Evolutionary conservation across 2,329 filamentous ascomycete species (phyloP).

Genomic region (Sporothrix pseudoabietina): DNA sequence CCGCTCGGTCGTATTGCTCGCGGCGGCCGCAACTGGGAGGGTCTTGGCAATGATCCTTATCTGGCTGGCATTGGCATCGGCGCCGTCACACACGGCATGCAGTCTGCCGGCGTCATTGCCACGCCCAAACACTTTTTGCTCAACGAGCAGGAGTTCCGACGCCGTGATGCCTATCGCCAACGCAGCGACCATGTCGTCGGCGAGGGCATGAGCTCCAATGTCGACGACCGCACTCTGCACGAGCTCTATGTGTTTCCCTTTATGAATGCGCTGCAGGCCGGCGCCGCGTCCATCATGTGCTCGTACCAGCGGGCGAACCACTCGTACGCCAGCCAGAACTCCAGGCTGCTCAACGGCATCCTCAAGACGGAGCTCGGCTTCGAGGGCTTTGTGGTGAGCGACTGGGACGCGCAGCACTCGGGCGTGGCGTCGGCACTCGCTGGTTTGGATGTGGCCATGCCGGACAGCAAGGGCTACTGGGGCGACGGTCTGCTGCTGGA

Average conservation of each 20-base stretch:
- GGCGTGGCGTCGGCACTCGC: constrained; percentile 57
- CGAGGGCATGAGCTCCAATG: constrained; percentile 61
- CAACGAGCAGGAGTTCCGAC: constrained; percentile 60
- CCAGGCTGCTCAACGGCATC: constrained; percentile 67
- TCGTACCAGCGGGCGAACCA: constrained; percentile 72
- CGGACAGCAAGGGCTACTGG: constrained; percentile 53
- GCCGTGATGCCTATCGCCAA: constrained; percentile 45
- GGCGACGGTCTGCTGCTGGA: constrained; percentile 67
- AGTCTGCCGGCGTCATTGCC: constrained; percentile 67
- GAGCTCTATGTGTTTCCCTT: constrained; percentile 70
- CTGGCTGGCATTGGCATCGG: constrained; percentile 41
- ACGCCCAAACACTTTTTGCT: constrained; percentile 67
- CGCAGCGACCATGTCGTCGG: constrained; percentile 52
- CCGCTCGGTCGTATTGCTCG: constrained; percentile 65
- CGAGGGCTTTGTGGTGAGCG: constrained; percentile 67
- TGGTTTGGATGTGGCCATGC: constrained; percentile 73
- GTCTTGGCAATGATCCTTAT: constrained; percentile 43
- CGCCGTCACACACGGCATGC: constrained; percentile 39
- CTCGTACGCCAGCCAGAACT: constrained; percentile 74
- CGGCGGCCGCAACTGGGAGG: constrained; percentile 65
- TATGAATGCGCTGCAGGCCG: constrained; percentile 60
- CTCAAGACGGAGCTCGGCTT: constrained; percentile 67
- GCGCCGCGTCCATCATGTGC: constrained; percentile 64
- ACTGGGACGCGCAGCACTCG: constrained; percentile 70
- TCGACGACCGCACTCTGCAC: constrained; percentile 66